Evolutionary conservation across 2,329 filamentous ascomycete species (phyloP), one percentile per base, ranked within the genome.

Genomic region (Penicillium sp.): DNA sequence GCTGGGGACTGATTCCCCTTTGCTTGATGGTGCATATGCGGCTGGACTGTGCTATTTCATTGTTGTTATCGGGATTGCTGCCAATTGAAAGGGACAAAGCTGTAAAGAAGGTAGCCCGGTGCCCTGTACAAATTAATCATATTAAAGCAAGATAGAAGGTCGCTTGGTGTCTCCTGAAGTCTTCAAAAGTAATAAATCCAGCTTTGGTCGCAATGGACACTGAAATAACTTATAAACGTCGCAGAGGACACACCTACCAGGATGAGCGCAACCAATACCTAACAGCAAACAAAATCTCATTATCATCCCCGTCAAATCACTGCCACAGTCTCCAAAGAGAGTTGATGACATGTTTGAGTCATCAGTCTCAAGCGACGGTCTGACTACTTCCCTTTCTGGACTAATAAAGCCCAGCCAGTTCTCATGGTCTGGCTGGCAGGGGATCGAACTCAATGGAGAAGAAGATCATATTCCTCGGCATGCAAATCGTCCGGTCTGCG

Each of bases 341-440:
- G 82, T 83, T 42, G 87, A 93, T 46, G 89, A 88, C 59, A 82
- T 82, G 61, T 96, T 92, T 72, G 78, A 82, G 61, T 92, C 95
- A 69, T 87, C 84, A 64, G 88, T 95, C 80, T 95, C 90, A 37
- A 95, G 91, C 10, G 91, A 91, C 47, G 91, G 91, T 11, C 81
- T 96, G 18, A 91, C 95, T 62, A 95, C 88, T 25, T 90, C 91
- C 19, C 77, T 96, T 46, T 92, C 88, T 49, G 91, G 91, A 22
- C 75, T 96, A 42, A 86, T 87, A 63, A 95, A 95, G 72, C 86
- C 88, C 4, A 95, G 89, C 16, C 87, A 84, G 60, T 95, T 95
- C 70, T 87, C 89, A 66, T 96, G 92, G 91, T 96, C 95, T 71
- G 92, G 91, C 54, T 96, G 92, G 92, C 90, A 91, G 0, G 91